phyloP scores from a whole-genome alignment of 2,329 filamentous ascomycete genomes.

The Diaporthe citri region DNA sequence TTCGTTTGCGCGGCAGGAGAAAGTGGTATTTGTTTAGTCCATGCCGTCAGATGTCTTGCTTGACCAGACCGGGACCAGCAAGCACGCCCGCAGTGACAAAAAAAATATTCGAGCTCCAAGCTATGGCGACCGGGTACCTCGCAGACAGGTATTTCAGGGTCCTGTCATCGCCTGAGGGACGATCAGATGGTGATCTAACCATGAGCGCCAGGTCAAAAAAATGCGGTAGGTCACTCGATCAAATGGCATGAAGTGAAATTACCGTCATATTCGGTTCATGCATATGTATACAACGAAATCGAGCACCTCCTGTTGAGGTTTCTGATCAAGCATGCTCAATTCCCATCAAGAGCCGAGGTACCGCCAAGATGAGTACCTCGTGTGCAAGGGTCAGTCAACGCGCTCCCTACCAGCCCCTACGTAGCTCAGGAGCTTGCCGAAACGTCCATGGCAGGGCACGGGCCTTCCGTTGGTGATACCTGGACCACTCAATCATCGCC shows the following conservation, averaged over 20 bases:
- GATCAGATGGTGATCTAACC: neutral
- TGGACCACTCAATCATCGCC: constrained; percentile 17
- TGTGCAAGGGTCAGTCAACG: neutral
- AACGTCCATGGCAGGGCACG: neutral
- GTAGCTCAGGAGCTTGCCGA: constrained; percentile 27
- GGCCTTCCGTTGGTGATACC: neutral
- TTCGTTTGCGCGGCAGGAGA: constrained; percentile 11
- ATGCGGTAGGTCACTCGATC: neutral
- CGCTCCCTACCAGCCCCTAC: neutral
- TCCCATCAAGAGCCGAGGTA: neutral
- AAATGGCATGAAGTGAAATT: neutral
- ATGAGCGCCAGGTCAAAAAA: too few species aligned
- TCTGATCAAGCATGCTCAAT: neutral
- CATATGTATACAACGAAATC: too few species aligned
- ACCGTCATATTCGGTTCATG: neutral
- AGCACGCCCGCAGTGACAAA: neutral
- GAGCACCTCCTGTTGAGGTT: neutral
- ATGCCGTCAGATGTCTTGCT: constrained; percentile 24
- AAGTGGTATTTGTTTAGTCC: constrained; percentile 26
- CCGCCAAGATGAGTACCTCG: neutral
- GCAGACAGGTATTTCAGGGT: constrained; percentile 12
- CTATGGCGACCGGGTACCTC: neutral
- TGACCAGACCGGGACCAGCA: neutral
- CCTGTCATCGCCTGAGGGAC: neutral
- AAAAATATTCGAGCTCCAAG: constrained; percentile 12